Base-by-base conservation (phyloP, 352 stramenopile species). In the Globisporangium solare region DNA sequence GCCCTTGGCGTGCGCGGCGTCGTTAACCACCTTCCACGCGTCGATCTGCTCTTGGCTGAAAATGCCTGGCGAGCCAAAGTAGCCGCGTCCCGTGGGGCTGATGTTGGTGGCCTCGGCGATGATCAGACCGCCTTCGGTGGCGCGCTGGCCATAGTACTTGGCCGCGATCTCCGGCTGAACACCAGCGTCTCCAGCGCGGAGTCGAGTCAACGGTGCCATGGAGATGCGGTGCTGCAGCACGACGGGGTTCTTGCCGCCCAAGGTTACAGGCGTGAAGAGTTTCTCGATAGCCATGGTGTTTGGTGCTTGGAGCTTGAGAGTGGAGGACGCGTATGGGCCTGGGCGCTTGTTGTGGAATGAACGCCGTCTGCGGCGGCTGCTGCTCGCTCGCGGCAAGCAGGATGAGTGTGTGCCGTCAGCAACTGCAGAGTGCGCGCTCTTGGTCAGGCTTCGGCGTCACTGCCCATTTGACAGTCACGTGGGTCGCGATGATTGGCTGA, bases 1-100 rank as follows among this genome's bases (percentile, higher is more conserved):
- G 37, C 64, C 70, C 40, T 87, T 83, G 12, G 56, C 63, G 56
- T 95, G 85, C 15, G 94, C 82, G 2, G 61, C 48, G 37, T 89
- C 73, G 0, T 48, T 70, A 13, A 85, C 51, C 40, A 53, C 27
- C 45, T 85, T 83, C 74, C 74, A 85, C 7, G 21, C 62, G 10
- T 67, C 42, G 47, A 68, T 45, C 51, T 87, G 75, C 20, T 71
- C 68, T 20, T 67, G 32, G 21, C 32, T 71, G 42, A 64, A 79
- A 37, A 87, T 68, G 15, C 69, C 73, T 6, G 73, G 73, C n/a
- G 68, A 52, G 37, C 56, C 56, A n/a, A 59, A 48, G 45, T 64
- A 70, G n/a, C 58, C 60, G 22, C 51, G 32, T 14, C 37, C 68
- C 48, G 53, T 58, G 47, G 41, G 24, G n/a, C 18, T 61, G 50